These are phyloP conservation scores for Phytophthora pini DNA, from an alignment of 352 stramenopile genomes.

Conservation along the genomic window DNA sequence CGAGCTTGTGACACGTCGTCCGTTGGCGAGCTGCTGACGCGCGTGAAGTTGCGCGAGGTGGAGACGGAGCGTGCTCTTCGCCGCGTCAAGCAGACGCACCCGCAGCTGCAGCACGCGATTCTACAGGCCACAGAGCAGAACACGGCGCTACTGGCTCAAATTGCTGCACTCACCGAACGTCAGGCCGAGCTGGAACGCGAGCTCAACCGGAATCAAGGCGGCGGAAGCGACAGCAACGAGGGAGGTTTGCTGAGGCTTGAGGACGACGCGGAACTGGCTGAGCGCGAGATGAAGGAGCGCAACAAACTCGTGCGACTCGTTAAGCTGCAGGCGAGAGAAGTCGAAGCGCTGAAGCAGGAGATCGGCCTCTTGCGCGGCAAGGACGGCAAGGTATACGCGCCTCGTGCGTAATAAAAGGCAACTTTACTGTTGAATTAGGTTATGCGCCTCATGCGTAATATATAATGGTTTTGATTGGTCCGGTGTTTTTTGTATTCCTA, in stretches of 20 bases:
- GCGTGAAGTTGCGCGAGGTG: slow-evolving; percentile 78
- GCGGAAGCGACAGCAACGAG: slow-evolving; percentile 38
- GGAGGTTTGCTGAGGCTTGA: slow-evolving; percentile 43
- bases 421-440: no score
- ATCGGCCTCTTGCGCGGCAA: slow-evolving; percentile 87
- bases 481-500: no score
- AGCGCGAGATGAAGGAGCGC: slow-evolving; percentile 87
- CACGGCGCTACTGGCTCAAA: slow-evolving; percentile 78
- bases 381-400: slow-evolving; percentile 78
- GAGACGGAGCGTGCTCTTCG: slow-evolving; percentile 65
- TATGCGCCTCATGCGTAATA: no score
- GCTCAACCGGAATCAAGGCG: slow-evolving; percentile 68
- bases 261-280: slow-evolving; percentile 50
- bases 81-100: slow-evolving; percentile 55
- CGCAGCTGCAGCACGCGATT: slow-evolving; percentile 75
- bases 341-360: slow-evolving; percentile 92
- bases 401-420: slow-evolving; percentile 40
- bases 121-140: slow-evolving; percentile 86
- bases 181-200: slow-evolving; percentile 88
- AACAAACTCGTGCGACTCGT: slow-evolving; percentile 91
- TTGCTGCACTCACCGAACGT: slow-evolving; percentile 77
- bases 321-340: slow-evolving; percentile 91
- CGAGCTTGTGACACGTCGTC: slow-evolving; percentile 79
- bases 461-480: no score
- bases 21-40: slow-evolving; percentile 71